Evolutionary conservation across 495 filamentous ascomycete species (phyloP).

Genomic region (Lasiosphaeria miniovina): DNA sequence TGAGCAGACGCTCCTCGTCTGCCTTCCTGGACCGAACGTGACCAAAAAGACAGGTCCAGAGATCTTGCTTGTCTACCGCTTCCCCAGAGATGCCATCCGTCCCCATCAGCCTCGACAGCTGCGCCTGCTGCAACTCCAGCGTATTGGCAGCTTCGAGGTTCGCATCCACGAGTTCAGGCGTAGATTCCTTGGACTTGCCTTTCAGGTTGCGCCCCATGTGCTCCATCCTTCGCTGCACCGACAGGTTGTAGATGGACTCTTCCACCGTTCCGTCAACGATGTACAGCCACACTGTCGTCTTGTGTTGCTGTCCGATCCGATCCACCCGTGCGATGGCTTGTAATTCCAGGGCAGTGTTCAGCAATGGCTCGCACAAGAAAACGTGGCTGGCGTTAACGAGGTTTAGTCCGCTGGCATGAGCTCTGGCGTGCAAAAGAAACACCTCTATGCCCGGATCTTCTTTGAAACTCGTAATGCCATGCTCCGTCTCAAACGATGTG

Average conservation of each 20-base stretch:
- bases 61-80: slow-evolving; percentile 70
- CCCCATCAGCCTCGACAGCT: slow-evolving; percentile 63
- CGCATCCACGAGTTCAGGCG: slow-evolving; percentile 44
- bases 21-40: slow-evolving; percentile 32
- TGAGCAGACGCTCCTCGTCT: slow-evolving; percentile 1
- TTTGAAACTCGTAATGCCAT: slow-evolving; percentile 71
- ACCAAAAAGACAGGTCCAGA: slow-evolving; percentile 89
- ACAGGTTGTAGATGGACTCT: slow-evolving; percentile 82
- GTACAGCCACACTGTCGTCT: slow-evolving; percentile 95
- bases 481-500: slow-evolving; percentile 58
- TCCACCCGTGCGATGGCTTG: slow-evolving; percentile 94
- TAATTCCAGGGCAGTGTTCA: slow-evolving; percentile 89
- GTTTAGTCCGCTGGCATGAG: slow-evolving; percentile 84
- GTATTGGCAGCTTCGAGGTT: slow-evolving; percentile 80
- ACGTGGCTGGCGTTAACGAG: slow-evolving; percentile 91
- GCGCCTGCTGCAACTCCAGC: slow-evolving; percentile 69
- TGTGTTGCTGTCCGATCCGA: slow-evolving; percentile 81
- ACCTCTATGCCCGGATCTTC: slow-evolving; percentile 72
- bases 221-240: slow-evolving; percentile 69
- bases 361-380: slow-evolving; percentile 87
- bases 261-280: slow-evolving; percentile 85
- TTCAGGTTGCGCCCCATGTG: slow-evolving; percentile 58
- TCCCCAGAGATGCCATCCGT: slow-evolving; percentile 74
- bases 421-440: slow-evolving; percentile 83
- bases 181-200: slow-evolving; percentile 34